Conservation (phyloP, 176 grass and related monocot genomes). For the sorghum (Sorghum bicolor) region Sorghum_bicolor_NCBIv3 NC_012875.2:15142001-15142500, state of each 20-base stretch:
- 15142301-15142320: conserved; percentile 15
- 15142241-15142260: conserved; percentile 51
- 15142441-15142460: background rate
- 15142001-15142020: background rate
- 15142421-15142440: background rate
- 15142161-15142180: no score
- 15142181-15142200: no score
- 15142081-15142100: no score
- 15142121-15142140: no score
- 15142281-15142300: conserved; percentile 21
- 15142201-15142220: background rate
- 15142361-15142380: background rate
- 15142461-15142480: background rate
- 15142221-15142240: background rate
- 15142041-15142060: no score
- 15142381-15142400: background rate
- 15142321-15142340: conserved; percentile 21
- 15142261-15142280: conserved; percentile 36
- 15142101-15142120: no score
- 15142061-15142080: no score
- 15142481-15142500: background rate
- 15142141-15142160: no score
- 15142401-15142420: background rate
- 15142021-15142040: background rate
- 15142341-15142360: background rate